Percentiles rank a stretch among this genome's conserved stretches.
phyloP scores from a whole-genome alignment of 495 filamentous ascomycete species.

The Eremomyces bilateralis region DNA sequence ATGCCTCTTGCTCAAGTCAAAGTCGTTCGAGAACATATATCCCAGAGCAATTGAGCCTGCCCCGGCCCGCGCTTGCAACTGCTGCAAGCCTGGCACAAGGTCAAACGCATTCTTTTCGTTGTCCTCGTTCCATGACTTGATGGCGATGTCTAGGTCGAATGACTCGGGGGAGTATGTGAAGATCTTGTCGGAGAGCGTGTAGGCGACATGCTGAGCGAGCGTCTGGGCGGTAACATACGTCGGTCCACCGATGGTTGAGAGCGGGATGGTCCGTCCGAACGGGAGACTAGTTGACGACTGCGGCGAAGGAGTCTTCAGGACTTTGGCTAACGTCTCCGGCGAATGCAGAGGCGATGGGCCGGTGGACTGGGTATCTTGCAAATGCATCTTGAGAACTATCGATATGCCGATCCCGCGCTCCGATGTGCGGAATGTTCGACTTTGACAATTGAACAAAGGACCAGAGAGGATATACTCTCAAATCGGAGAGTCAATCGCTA shows the following conservation, averaged over 20 bases:
- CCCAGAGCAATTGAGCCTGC: slow-evolving; percentile 84
- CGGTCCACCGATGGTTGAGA: slow-evolving; percentile 58
- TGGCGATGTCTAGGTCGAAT: slow-evolving; percentile 69
- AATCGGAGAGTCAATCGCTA: neutral
- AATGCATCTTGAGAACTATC: neutral
- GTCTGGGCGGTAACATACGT: slow-evolving; percentile 82
- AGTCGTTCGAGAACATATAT: slow-evolving; percentile 93
- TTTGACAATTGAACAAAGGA: neutral
- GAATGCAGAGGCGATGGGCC: neutral
- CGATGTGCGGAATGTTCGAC: no score
- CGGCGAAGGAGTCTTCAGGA: neutral
- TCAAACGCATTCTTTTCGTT: slow-evolving; percentile 59
- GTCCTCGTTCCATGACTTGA: slow-evolving; percentile 46
- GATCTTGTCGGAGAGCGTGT: slow-evolving; percentile 80
- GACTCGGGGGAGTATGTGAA: slow-evolving; percentile 90
- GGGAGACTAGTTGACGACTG: slow-evolving; percentile 32
- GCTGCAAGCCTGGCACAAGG: slow-evolving; percentile 49
- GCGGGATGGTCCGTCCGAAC: slow-evolving; percentile 33
- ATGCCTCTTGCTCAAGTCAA: slow-evolving; percentile 73
- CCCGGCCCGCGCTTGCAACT: slow-evolving; percentile 71
- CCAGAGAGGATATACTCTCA: neutral
- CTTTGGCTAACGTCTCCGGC: neutral
- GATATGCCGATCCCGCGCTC: neutral
- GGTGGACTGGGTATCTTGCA: neutral
- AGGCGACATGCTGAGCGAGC: slow-evolving; percentile 87